A percentile compares a stretch with the other conserved stretches of the same genome.
Evolutionary conservation across 345 rosid genomes (phyloP).

Genomic region (Cardamine occulta): DNA sequence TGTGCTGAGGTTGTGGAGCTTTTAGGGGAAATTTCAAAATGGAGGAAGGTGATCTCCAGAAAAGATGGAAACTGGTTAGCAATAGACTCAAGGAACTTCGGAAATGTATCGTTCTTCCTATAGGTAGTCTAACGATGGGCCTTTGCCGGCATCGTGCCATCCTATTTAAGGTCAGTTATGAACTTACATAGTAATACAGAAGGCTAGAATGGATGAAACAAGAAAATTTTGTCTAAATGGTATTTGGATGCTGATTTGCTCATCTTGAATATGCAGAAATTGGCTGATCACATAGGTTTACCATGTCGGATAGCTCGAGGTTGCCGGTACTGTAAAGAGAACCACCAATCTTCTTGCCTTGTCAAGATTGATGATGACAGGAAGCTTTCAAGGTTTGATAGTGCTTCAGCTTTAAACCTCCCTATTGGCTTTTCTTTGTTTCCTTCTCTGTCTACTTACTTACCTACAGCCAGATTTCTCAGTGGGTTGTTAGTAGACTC

Average conservation of each 20-base stretch:
- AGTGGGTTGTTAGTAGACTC: conserved; percentile 24
- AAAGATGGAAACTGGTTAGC: conserved; percentile 78
- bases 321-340: conserved; percentile 82
- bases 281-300: conserved; percentile 92
- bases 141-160: conserved; percentile 97
- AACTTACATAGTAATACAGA: neutral
- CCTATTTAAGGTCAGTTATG: conserved; percentile 73
- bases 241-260: conserved; percentile 30
- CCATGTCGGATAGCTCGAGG: conserved; percentile 99
- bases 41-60: conserved; percentile 86
- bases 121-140: conserved; percentile 83
- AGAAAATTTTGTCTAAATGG: neutral
- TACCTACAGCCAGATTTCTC: neutral
- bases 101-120: conserved; percentile 82
- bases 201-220: neutral
- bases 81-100: conserved; percentile 65
- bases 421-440: neutral
- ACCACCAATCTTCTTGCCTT: conserved; percentile 90
- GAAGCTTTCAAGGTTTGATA: conserved; percentile 63
- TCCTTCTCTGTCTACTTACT: conserved; percentile 5
- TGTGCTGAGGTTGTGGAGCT: conserved; percentile 40
- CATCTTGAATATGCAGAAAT: conserved; percentile 62
- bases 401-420: conserved; percentile 9
- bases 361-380: conserved; percentile 83
- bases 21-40: conserved; percentile 72